Evolutionary conservation across 305 asterid species (phyloP).

Genomic region (Fraxinus platypoda): DNA sequence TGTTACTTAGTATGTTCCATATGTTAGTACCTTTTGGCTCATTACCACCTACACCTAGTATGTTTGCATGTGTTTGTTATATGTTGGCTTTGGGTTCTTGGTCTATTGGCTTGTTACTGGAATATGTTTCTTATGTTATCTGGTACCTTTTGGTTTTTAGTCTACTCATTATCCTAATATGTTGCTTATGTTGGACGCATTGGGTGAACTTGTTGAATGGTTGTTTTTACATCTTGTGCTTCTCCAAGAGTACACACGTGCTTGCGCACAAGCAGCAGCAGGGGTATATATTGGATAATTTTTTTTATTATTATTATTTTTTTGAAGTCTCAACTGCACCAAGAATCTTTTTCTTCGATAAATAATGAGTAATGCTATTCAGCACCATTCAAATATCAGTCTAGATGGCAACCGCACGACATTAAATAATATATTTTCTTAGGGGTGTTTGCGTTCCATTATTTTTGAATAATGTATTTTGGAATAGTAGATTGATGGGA

Average conservation of each 20-base stretch:
- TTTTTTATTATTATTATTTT: background rate
- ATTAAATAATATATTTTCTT: too few species aligned
- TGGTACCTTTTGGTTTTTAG: background rate
- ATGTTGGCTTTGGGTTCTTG: background rate
- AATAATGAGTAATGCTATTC: background rate
- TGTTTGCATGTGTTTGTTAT: background rate
- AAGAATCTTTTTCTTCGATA: background rate
- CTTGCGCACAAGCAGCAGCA: background rate
- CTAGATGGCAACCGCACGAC: background rate
- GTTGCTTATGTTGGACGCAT: background rate
- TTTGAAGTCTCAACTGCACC: background rate
- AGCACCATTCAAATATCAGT: background rate
- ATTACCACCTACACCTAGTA: background rate
- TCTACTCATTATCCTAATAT: background rate
- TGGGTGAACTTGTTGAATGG: constrained; percentile 6
- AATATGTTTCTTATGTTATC: background rate
- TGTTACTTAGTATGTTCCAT: background rate
- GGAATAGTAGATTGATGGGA: too few species aligned
- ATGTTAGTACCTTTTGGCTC: background rate
- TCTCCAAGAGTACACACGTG: background rate
- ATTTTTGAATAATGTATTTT: too few species aligned
- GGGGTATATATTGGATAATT: background rate
- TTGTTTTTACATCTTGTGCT: background rate
- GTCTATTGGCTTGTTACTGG: background rate
- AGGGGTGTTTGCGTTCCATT: too few species aligned